A percentile compares a stretch with the other conserved stretches of the same genome.
These are phyloP conservation scores for Gonium pectorale DNA, from an alignment of 139 green algal species.

Conservation along the genomic window DNA sequence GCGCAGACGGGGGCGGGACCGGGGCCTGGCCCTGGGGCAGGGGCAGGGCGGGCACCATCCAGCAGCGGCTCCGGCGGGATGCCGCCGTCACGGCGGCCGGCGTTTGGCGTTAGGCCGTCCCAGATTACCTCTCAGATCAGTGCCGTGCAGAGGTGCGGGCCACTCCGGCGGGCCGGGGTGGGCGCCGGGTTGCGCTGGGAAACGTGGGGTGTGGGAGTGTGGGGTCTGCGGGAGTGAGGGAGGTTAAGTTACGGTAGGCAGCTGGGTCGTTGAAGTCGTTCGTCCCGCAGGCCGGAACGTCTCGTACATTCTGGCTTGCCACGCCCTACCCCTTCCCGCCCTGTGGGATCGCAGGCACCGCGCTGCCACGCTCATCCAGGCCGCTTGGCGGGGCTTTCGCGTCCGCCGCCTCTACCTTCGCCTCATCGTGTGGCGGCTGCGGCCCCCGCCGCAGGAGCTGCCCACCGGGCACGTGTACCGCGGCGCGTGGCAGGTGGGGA, in stretches of 20 bases:
- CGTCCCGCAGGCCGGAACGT: neutral
- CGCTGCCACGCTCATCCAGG: conserved; percentile 18
- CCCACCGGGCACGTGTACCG: neutral
- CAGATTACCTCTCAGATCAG: conserved; percentile 22
- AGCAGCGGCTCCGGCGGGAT: neutral
- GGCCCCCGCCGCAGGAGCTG: neutral
- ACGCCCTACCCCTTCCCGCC: neutral
- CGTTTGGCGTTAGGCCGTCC: neutral
- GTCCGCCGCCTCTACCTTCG: conserved; percentile 32
- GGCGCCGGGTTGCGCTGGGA: too few relatives aligned
- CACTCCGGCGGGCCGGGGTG: neutral
- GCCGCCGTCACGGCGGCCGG: neutral
- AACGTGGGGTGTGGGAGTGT: neutral
- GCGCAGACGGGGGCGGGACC: neutral
- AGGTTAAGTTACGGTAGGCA: too few relatives aligned
- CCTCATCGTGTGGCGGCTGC: conserved; percentile 21
- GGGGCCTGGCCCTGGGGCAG: neutral
- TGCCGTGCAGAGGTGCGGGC: neutral
- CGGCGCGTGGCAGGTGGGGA: neutral
- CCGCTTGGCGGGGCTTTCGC: conserved; percentile 29
- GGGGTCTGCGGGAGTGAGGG: too few relatives aligned
- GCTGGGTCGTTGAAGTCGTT: neutral
- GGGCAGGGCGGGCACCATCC: neutral
- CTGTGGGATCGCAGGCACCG: neutral
- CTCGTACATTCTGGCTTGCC: neutral